Base-by-base conservation (phyloP, 106 monocot genomes). In the Dendrobium nobile region DNA sequence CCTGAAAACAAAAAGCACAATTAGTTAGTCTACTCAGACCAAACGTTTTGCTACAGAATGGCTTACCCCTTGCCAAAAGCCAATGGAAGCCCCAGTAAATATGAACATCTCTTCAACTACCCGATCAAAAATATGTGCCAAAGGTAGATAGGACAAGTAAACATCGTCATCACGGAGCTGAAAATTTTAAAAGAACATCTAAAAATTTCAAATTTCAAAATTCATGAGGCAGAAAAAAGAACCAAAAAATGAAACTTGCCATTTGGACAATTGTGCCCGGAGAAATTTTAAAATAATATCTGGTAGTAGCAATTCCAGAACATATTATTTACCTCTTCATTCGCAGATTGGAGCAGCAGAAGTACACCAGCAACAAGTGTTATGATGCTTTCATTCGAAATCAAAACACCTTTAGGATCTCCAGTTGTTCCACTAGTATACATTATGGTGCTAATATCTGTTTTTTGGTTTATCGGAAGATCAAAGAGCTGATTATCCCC, bases 401-500 rank as follows among this genome's bases (percentile, higher is more conserved):
- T 86, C 91, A 98, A 2, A 47, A 98, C 98, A 75, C 98, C 98
- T 80, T 98, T 98, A 28, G 98, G 98, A 9, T 98, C 98, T 56
- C 98, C 98, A 41, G 98, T 98, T 75, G 98, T 98, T 77, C 98
- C 98, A 83, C 98, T 98, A 15, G 98, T 98, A 86, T 98, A 98
- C 98, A 98, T 95, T 87, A 98, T 98, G 41, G 98, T 98, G 79
- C 89, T 90, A 16, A 93, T 92, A 84, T 95, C 98, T 70, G 82
- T 80, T 48, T 78, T 92, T 72, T 87, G 67, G 54, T 73, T 80
- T 83, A 72, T 48, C 19, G 98, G 98, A 72, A 95, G 89, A 82
- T 92, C 89, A 83, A 88, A 86, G 55, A 89, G 86, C 67, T 89
- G 84, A 81, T 81, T 82, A 24, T 85, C 77, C 43, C 95, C 94